Evolutionary conservation across 2,329 filamentous ascomycete genomes (phyloP), one percentile per base, ranked within the genome.

Genomic region (Colletotrichum euphorbiae): DNA sequence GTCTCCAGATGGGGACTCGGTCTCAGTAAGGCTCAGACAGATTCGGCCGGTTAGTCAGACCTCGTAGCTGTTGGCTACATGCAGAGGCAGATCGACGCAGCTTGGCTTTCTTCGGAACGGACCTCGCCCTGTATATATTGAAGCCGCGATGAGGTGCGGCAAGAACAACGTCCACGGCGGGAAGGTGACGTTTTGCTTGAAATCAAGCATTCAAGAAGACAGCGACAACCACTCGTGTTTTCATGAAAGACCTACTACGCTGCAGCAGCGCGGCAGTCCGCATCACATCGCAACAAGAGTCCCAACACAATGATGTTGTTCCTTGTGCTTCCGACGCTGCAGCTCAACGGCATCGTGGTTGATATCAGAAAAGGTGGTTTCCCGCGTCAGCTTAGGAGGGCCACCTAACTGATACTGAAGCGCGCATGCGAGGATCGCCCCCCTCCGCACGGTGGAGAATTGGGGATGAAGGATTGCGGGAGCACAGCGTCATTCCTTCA

Each of bases 101-200:
- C 54, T 60, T 58, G 54, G 55, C 67, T 43, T 11, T 55, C 12
- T 67, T 46, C 57, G 56, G 67, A 67, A 54, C 62, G 62, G 51
- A 58, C 19, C 38, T 57, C 33, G 19, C 52, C 45, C 7, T 48
- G 21, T 19, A 46, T 43, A 38, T 17, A 57, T 28, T 67, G 46
- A 17, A 56, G 43, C 28, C n/a, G 46, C 15, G n/a, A 62, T 61
- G 17, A 43, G 38, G 50, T 65, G 61, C 54, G 46, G 48, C 36
- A 31, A 55, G 21, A 55, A 11, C 13, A 48, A 12, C 33, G 9
- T 24, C 40, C 11, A 42, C 8, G 52, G 17, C 19, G 21, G 50
- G 48, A 69, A 62, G 50, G 56, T 61, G 50, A 19, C 42, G 55
- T 62, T 61, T 46, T 45, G 62, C 46, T 62, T 43, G 43, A 43